Evolutionary conservation across 108 stramenopile species (phyloP).

Genomic region (Cyclotella distinguenda): DNA sequence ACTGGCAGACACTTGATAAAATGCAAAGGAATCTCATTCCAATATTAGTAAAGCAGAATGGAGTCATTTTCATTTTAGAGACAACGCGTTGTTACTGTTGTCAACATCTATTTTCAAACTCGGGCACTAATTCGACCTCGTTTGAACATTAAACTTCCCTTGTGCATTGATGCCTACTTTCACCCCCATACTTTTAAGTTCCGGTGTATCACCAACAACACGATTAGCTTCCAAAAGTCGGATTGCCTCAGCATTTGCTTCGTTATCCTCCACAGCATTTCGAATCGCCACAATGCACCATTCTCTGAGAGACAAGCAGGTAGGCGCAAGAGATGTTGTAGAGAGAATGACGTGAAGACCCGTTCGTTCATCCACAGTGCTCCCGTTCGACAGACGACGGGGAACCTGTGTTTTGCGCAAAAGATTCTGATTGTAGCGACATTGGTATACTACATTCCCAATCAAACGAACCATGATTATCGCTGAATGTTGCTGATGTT

Average conservation of each 20-base stretch:
- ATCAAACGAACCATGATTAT: slow-evolving; percentile 63
- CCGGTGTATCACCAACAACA: slow-evolving; percentile 58
- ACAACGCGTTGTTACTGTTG: too few relatives aligned
- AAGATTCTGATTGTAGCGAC: slow-evolving; percentile 69
- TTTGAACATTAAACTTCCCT: slow-evolving; percentile 62
- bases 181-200: slow-evolving; percentile 63
- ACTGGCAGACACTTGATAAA: slow-evolving; percentile 47
- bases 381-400: background rate
- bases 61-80: too few relatives aligned
- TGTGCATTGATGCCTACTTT: slow-evolving; percentile 60
- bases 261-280: slow-evolving; percentile 71
- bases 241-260: slow-evolving; percentile 62
- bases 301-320: slow-evolving; percentile 83
- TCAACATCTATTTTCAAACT: background rate
- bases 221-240: slow-evolving; percentile 69
- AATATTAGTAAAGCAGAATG: background rate
- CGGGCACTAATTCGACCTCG: background rate
- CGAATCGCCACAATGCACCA: slow-evolving; percentile 87
- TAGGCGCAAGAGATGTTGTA: slow-evolving; percentile 65
- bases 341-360: slow-evolving; percentile 79
- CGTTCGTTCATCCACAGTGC: slow-evolving; percentile 26
- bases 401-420: slow-evolving; percentile 59
- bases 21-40: slow-evolving; percentile 46
- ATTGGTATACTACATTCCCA: slow-evolving; percentile 72
- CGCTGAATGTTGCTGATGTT: slow-evolving; percentile 60